Conservation (phyloP, 768 basidiomycete species). For the Chalciporus chontae region DNA sequence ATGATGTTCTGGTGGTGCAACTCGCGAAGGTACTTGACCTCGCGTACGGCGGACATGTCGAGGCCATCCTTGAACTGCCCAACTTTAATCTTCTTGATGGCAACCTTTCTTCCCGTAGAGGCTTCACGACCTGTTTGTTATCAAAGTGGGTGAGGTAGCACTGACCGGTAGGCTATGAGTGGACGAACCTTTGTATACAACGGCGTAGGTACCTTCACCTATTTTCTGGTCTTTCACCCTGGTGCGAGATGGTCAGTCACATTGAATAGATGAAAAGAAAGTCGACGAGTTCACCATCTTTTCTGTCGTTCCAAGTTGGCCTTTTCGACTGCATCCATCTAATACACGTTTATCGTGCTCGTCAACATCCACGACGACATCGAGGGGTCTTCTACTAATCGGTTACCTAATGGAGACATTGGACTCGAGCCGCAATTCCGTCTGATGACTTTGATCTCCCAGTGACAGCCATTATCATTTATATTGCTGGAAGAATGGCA, state of each 20-base stretch:
- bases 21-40: conserved; percentile 96
- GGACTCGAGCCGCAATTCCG: not conserved
- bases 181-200: conserved; percentile 81
- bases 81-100: conserved; percentile 98
- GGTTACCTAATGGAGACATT: conserved; percentile 1
- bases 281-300: conserved; percentile 46
- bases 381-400: not conserved
- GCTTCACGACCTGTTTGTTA: conserved; percentile 60
- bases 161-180: not conserved
- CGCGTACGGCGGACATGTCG: conserved; percentile 98
- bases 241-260: conserved; percentile 14
- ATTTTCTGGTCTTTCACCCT: conserved; percentile 83
- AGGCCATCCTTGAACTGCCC: conserved; percentile 97
- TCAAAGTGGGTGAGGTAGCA: conserved; percentile 2
- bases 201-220: conserved; percentile 93
- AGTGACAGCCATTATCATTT: not conserved
- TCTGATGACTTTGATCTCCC: not conserved
- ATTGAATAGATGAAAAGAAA: not conserved
- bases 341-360: not conserved
- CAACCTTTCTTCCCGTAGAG: conserved; percentile 76
- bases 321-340: conserved; percentile 77
- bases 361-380: not conserved
- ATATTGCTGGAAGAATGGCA: conserved; percentile 14
- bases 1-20: conserved; percentile 93
- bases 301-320: conserved; percentile 72